Conservation (phyloP, 1,284 basidiomycete genomes). For the Puccinia triticina region DNA sequence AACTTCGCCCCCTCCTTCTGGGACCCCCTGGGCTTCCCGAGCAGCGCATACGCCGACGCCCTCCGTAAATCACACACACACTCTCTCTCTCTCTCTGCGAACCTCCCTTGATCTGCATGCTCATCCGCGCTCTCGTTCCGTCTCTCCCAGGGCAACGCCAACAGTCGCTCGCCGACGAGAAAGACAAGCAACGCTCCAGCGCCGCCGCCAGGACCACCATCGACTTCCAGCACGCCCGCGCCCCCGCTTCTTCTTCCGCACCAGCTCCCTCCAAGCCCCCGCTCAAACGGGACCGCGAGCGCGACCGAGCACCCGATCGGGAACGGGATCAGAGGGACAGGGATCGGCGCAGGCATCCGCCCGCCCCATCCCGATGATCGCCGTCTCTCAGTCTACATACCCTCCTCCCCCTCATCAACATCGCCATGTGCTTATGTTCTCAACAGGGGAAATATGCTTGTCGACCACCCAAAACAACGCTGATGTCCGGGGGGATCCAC, state of each 20-base stretch:
- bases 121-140: background rate
- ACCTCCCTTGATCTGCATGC: too few species aligned
- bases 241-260: background rate
- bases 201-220: background rate
- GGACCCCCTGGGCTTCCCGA: slow-evolving; percentile 64
- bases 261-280: too few species aligned
- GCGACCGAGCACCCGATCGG: background rate
- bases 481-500: too few species aligned
- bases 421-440: too few species aligned
- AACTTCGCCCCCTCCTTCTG: slow-evolving; percentile 74
- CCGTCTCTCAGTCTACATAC: too few species aligned
- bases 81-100: background rate
- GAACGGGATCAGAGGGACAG: background rate
- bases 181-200: background rate
- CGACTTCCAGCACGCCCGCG: background rate
- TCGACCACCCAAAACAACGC: too few species aligned
- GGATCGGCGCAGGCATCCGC: too few species aligned
- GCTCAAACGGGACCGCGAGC: background rate
- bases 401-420: too few species aligned
- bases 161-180: slow-evolving; percentile 14
- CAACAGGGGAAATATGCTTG: too few species aligned
- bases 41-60: slow-evolving; percentile 26
- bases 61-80: background rate
- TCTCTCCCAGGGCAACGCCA: background rate
- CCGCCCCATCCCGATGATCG: too few species aligned